Evolutionary conservation across 371 early-diverging fungal species (phyloP), one percentile per base, ranked within the genome.

Genomic region (Syncephalastrum racemosum): DNA sequence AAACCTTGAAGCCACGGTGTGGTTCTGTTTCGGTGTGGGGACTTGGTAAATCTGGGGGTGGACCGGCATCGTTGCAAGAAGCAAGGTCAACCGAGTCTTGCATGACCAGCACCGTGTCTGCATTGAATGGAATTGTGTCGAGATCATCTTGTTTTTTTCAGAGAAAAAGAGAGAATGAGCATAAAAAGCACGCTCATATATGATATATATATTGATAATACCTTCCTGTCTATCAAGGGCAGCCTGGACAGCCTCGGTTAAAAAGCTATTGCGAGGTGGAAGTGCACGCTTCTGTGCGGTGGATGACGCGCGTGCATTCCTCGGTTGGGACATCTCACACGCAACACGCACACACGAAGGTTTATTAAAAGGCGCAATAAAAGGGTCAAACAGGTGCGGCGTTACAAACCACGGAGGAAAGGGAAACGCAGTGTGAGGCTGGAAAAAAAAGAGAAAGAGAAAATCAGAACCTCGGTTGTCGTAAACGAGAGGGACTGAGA

Each of bases 231-330:
- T 58, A 47, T 60, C 58, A 4, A 68, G 48, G 36, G 50, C 68
- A 5, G 52, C 48, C 22, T 57, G 31, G 8, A 64, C 68, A 41
- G 64, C 64, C 20, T 68, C 68, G 3, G 68, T 61, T 13, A 68
- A 58, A 44, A 68, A 56, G 45, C 49, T 51, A 45, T 68, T 64
- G 4, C 68, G 58, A 20, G 68, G 56, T 3, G 68, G 68, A 42
- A 68, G 47, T 13, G 64, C 64, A 14, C 68, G 61, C 56, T 68
- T 68, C 15, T 61, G 63, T 7, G 49, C 20, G 4, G 18, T 31
- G 8, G 36, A 31, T 31, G 6, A 12, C 36, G 36, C 8, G 2
- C 36, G 36, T 10, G 36, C 36, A 31, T 31, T 31, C 36, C 36
- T 31, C 36, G 36, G 36, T 31, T 31, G 36, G 36, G 36, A 31